phyloP scores from a whole-genome alignment of 2,329 filamentous ascomycete species.

The Emmonsia crescens region DNA sequence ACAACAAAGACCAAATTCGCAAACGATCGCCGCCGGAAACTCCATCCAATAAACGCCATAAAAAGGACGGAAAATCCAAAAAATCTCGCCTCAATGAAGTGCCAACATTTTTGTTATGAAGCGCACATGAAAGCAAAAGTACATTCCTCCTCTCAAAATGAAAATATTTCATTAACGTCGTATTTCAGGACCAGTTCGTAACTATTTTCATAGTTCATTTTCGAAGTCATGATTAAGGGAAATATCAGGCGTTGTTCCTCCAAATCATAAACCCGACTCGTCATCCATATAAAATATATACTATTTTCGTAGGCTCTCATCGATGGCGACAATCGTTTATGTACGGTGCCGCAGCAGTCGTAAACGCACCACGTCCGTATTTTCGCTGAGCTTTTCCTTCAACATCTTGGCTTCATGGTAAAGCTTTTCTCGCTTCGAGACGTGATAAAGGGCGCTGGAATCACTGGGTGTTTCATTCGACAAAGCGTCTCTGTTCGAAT shows the following conservation, averaged over 20 bases:
- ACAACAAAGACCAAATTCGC: constrained; percentile 3
- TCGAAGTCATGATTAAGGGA: neutral
- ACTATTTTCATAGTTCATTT: neutral
- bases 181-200: neutral
- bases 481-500: neutral
- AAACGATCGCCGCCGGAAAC: constrained; percentile 11
- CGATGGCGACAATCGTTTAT: neutral
- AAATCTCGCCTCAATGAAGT: constrained; percentile 33
- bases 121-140: neutral
- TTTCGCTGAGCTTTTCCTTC: neutral
- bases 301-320: neutral
- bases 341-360: neutral
- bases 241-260: neutral
- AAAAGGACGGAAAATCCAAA: constrained; percentile 20
- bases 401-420: neutral
- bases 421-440: constrained; percentile 1
- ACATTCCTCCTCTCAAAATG: neutral
- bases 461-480: neutral
- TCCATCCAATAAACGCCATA: constrained; percentile 11
- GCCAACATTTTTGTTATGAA: constrained; percentile 34
- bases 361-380: neutral
- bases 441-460: neutral
- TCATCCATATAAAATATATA: neutral
- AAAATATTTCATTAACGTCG: neutral
- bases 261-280: neutral